These are phyloP conservation scores for Fusarium luffae DNA, from an alignment of 2,329 filamentous ascomycete genomes.

Conservation along the genomic window DNA sequence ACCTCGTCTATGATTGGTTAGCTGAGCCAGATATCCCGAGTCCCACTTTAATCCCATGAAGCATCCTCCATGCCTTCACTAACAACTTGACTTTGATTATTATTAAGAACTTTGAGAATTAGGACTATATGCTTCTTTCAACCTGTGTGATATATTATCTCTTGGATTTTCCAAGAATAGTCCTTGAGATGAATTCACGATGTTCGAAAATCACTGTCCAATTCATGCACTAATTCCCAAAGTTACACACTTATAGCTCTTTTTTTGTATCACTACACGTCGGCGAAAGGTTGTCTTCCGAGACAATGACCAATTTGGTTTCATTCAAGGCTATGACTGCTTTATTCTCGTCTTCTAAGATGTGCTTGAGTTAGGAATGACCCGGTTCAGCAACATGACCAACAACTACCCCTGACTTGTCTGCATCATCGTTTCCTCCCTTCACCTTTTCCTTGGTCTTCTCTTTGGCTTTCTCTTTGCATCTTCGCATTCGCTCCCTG, in stretches of 20 bases:
- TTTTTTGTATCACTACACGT: no score
- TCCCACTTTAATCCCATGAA: slow-evolving; percentile 32
- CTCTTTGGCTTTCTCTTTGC: slow-evolving; percentile 45
- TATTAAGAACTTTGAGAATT: neutral
- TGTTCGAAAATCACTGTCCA: neutral
- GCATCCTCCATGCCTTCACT: neutral
- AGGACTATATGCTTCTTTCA: neutral
- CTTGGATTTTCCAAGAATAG: neutral
- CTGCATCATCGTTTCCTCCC: neutral
- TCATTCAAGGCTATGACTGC: neutral
- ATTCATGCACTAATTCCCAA: no score
- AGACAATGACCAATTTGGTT: neutral
- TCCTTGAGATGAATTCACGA: neutral
- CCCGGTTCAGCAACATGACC: slow-evolving; percentile 12
- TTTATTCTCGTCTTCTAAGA: slow-evolving; percentile 7
- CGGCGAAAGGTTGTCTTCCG: neutral
- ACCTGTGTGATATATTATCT: neutral
- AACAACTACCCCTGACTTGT: slow-evolving; percentile 13
- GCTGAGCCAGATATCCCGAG: slow-evolving; percentile 22
- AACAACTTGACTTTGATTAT: neutral
- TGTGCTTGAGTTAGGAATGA: neutral
- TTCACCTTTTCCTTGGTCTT: slow-evolving; percentile 18
- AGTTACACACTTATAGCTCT: neutral
- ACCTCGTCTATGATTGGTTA: slow-evolving; percentile 48
- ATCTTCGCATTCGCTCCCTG: slow-evolving; percentile 43